These are phyloP conservation scores for Adiantum capillusveneris DNA, from an alignment of 75 land plant species.

Conservation along the genomic window DNA sequence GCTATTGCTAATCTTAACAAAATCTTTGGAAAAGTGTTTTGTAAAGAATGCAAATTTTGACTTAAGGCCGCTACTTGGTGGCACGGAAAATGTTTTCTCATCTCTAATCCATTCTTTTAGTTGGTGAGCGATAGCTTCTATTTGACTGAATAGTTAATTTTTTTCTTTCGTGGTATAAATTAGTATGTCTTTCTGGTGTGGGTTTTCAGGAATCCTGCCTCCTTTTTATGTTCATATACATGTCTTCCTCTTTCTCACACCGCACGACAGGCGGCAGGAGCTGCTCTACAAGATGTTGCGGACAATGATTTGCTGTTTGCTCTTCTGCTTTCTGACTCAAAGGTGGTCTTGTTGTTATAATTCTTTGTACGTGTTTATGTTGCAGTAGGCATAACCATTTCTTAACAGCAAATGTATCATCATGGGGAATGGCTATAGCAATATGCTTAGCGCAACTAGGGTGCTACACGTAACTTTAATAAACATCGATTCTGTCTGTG, in stretches of 20 bases:
- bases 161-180: background rate
- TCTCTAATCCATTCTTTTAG: slow-evolving; percentile 88
- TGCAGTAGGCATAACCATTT: too few species aligned
- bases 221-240: slow-evolving; percentile 89
- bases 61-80: slow-evolving; percentile 91
- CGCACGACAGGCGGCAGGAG: slow-evolving; percentile 87
- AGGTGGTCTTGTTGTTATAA: slow-evolving; percentile 38
- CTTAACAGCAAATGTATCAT: too few species aligned
- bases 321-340: slow-evolving; percentile 78
- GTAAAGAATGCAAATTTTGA: slow-evolving; percentile 95
- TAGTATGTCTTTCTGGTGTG: background rate
- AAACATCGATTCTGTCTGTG: too few species aligned
- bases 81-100: slow-evolving; percentile 89
- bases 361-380: background rate
- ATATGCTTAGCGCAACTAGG: too few species aligned
- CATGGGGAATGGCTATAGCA: too few species aligned
- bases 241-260: slow-evolving; percentile 94
- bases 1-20: slow-evolving; percentile 90
- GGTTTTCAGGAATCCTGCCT: slow-evolving; percentile 75
- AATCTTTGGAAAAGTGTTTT: slow-evolving; percentile 86
- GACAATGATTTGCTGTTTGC: slow-evolving; percentile 90
- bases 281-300: slow-evolving; percentile 91
- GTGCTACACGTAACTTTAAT: too few species aligned
- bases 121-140: slow-evolving; percentile 36
- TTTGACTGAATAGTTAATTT: background rate